A percentile compares a stretch with the other conserved stretches of the same genome.
phyloP scores from a whole-genome alignment of 225 moss, liverwort and hornwort genomes.

The Takakia lepidozioides region DNA sequence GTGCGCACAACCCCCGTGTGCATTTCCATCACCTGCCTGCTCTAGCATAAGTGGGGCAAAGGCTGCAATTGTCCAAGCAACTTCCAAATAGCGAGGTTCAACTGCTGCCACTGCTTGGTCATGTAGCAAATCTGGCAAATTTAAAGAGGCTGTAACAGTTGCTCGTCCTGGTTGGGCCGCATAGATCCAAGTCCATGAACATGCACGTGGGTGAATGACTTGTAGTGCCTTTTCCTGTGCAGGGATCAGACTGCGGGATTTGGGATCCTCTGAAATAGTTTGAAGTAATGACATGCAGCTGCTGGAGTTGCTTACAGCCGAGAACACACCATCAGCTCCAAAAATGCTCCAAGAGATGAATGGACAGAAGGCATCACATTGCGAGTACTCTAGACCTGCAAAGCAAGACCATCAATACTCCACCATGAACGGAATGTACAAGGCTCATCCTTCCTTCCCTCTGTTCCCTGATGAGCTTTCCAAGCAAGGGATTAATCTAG shows the following conservation, averaged over 20 bases:
- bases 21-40: slow-evolving; percentile 63
- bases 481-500: too few relatives aligned
- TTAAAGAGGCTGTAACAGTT: slow-evolving; percentile 67
- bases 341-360: slow-evolving; percentile 44
- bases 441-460: too few relatives aligned
- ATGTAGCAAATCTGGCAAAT: slow-evolving; percentile 42
- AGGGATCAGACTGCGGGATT: slow-evolving; percentile 17
- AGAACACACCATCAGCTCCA: slow-evolving; percentile 45
- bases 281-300: not conserved
- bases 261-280: slow-evolving; percentile 1
- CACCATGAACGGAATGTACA: slow-evolving; percentile 1
- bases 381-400: slow-evolving; percentile 50
- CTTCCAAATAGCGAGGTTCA: slow-evolving; percentile 58
- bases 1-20: slow-evolving; percentile 61
- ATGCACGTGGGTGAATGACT: slow-evolving; percentile 46
- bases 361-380: slow-evolving; percentile 44
- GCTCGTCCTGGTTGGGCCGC: slow-evolving; percentile 68
- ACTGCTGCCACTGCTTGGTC: slow-evolving; percentile 33
- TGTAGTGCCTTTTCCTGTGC: slow-evolving; percentile 26
- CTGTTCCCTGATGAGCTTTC: too few relatives aligned
- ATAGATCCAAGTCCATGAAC: slow-evolving; percentile 65
- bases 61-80: slow-evolving; percentile 78
- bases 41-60: slow-evolving; percentile 72
- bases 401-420: slow-evolving; percentile 12
- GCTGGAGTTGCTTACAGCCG: slow-evolving; percentile 20